Evolutionary conservation across 2,329 filamentous ascomycete genomes (phyloP).

Genomic region (Xylaria polymorpha): DNA sequence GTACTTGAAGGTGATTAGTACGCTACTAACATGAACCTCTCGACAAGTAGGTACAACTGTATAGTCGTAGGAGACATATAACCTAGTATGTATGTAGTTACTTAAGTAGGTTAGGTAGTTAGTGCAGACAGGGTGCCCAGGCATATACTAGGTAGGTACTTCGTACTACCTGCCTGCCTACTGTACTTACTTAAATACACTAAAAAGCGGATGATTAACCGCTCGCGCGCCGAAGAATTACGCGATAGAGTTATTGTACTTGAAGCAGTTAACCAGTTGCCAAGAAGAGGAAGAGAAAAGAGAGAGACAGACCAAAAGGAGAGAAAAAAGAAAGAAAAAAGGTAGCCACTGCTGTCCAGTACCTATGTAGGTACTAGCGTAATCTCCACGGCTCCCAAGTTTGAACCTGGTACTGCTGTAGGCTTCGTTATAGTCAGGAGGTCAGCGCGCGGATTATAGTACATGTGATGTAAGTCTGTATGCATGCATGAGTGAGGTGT

Average conservation of each 20-base stretch:
- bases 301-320: too few species aligned
- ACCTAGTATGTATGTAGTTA: too few species aligned
- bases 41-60: too few species aligned
- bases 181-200: background rate
- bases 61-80: too few species aligned
- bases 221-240: slow-evolving; percentile 23
- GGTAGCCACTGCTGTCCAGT: too few species aligned
- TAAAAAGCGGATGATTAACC: slow-evolving; percentile 13
- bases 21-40: too few species aligned
- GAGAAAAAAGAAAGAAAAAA: background rate
- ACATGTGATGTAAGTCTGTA: slow-evolving; percentile 31
- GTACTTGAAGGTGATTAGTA: too few species aligned
- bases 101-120: background rate
- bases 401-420: slow-evolving; percentile 2
- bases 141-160: background rate
- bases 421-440: slow-evolving; percentile 20
- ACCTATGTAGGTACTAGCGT: too few species aligned
- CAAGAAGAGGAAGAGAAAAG: background rate
- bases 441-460: slow-evolving; percentile 23
- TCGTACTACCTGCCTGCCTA: background rate
- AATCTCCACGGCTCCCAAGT: too few species aligned
- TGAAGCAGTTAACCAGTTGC: too few species aligned
- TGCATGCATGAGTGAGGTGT: slow-evolving; percentile 24
- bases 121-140: too few species aligned
- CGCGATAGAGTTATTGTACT: slow-evolving; percentile 3